Percentiles rank a stretch among this genome's conserved stretches.
Evolutionary conservation across 2,329 filamentous ascomycete genomes (phyloP).

Genomic region (Leptographium flavum): DNA sequence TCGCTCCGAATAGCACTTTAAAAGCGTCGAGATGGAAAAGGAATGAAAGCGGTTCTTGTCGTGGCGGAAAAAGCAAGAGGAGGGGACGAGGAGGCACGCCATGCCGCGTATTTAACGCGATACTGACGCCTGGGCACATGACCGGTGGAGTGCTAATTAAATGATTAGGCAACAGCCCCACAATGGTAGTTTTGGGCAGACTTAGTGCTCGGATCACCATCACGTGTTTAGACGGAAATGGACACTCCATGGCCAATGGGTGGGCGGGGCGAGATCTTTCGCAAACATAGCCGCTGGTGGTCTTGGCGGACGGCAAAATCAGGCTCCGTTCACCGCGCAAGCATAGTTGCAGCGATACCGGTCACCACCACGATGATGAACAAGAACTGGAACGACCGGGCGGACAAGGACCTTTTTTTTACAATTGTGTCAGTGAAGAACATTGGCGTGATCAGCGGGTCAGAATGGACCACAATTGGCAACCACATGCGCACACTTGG

Average conservation of each 20-base stretch:
- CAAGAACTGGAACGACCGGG: conserved; percentile 48
- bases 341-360: background rate
- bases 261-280: background rate
- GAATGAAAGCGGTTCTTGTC: background rate
- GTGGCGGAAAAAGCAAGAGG: background rate
- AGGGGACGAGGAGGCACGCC: background rate
- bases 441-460: conserved; percentile 47
- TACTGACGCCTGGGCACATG: conserved; percentile 16
- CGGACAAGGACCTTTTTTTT: conserved; percentile 49
- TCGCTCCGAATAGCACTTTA: too few species aligned
- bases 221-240: background rate
- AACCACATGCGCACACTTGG: conserved; percentile 44
- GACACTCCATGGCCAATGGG: too few species aligned
- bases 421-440: conserved; percentile 48
- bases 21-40: too few species aligned
- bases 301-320: background rate
- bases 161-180: background rate
- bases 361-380: conserved; percentile 29
- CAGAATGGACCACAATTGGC: conserved; percentile 48
- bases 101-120: conserved; percentile 9
- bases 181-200: background rate
- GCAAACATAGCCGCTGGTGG: background rate
- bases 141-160: conserved; percentile 5
- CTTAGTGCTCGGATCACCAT: too few species aligned
- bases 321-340: background rate